Evolutionary conservation across 306 rosid genomes (phyloP), one percentile per base, ranked within the genome.

Genomic region (Gastrolobium villosum): DNA sequence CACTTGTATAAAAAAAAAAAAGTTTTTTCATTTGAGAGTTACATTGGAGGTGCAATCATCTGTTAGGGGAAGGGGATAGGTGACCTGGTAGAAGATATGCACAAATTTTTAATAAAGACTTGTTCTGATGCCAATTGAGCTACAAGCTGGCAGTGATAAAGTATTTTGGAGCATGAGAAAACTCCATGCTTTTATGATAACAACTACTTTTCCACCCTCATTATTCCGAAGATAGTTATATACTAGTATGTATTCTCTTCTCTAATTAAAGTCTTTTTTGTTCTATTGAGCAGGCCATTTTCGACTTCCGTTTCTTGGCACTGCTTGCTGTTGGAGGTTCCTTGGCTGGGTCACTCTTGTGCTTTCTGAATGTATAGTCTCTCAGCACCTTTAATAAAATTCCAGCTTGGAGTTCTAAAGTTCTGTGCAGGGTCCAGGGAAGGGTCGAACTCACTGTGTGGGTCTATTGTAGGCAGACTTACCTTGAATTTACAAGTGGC

Each of bases 281-380:
- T 73, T 70, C 13, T 74, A 74, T 67, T 85, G 86, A 65, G 83
- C 96, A 95, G 99, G 60, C 80, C 31, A 93, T 95, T 80, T 95
- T 95, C 59, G 94, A 95, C 84, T 95, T 95, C 84, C 98, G 98
- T 9, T 95, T 95, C 88, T 84, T 95, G 91, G 99, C 99, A 28
- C 94, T 95, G 56, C 41, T 95, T 55, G 99, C 99, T 56, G 80
- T 95, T 79, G 99, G 80, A 75, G 99, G 99, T 52, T 95, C 99
- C 39, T 79, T 95, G 90, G 98, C 98, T 7, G 99, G 99, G 82
- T 93, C 98, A 10, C 85, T 95, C 43, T 73, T 95, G 88, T 95
- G 99, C 94, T 95, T 95, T 82, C 90, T 95, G 82, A 95, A 93
- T 80, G 99, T 95, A 88, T 62, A 43, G 75, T 84, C 84, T 70